phyloP scores from a whole-genome alignment of 257 asterid genomes.

The Scutellaria barbata region DNA sequence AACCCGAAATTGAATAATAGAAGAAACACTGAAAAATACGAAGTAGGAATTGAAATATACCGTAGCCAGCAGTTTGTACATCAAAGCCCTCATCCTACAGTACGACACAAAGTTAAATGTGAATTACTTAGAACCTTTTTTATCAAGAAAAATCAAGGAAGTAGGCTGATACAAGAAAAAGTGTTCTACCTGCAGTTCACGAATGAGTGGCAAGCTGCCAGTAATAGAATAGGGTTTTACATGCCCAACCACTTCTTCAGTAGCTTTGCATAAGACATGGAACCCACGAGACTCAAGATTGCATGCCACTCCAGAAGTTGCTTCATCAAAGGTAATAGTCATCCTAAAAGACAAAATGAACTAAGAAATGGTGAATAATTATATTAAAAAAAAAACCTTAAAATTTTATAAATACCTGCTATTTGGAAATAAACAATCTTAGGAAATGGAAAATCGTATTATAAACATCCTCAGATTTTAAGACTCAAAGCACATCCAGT shows the following conservation, averaged over 20 bases:
- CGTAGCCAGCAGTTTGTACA: conserved; percentile 95
- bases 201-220: conserved; percentile 90
- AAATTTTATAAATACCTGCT: conserved; percentile 12
- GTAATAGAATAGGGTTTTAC: conserved; percentile 96
- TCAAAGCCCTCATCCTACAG: conserved; percentile 95
- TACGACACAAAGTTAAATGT: conserved; percentile 13
- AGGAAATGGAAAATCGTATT: conserved; percentile 10
- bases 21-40: conserved; percentile 9
- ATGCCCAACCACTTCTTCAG: conserved; percentile 89
- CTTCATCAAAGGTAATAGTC: conserved; percentile 72
- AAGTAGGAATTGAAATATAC: conserved; percentile 47
- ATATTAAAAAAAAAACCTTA: not conserved
- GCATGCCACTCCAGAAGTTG: conserved; percentile 88
- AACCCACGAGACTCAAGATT: conserved; percentile 90
- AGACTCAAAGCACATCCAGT: not conserved
- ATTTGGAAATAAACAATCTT: conserved; percentile 6
- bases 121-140: not conserved
- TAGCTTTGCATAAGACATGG: conserved; percentile 90
- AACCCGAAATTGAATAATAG: not conserved
- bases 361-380: conserved; percentile 6
- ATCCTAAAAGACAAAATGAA: conserved; percentile 48
- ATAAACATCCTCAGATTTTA: conserved; percentile 8
- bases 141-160: not conserved
- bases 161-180: conserved; percentile 22
- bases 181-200: conserved; percentile 78